Percentiles rank a stretch among this genome's conserved stretches.
phyloP scores from a whole-genome alignment of 768 basidiomycete genomes.

The Boletus tomentosulus region DNA sequence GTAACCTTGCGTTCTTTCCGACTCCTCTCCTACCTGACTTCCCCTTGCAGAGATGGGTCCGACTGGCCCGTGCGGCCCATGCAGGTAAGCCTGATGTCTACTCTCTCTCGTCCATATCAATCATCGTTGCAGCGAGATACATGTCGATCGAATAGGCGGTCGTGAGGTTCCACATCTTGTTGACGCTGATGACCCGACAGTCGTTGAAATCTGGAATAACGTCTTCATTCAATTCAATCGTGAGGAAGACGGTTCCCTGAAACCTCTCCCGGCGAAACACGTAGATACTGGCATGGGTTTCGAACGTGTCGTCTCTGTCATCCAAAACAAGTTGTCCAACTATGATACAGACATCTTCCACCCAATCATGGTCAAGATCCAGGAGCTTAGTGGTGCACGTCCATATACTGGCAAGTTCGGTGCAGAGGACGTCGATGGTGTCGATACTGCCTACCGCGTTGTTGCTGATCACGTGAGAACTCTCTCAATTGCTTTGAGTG shows the following conservation, averaged over 20 bases:
- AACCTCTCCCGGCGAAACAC: slow-evolving; percentile 82
- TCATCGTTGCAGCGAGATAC: slow-evolving; percentile 68
- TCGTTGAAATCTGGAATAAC: slow-evolving; percentile 99
- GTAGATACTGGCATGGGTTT: slow-evolving; percentile 99
- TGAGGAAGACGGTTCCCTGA: slow-evolving; percentile 80
- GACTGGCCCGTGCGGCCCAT: slow-evolving; percentile 97
- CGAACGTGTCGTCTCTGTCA: slow-evolving; percentile 90
- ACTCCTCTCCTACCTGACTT: slow-evolving; percentile 1
- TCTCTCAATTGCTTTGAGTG: slow-evolving; percentile 90
- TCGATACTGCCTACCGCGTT: slow-evolving; percentile 97
- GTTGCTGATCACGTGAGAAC: slow-evolving; percentile 97
- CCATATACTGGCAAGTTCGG: slow-evolving; percentile 90
- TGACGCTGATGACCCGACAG: slow-evolving; percentile 94
- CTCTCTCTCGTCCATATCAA: background rate
- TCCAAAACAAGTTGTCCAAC: slow-evolving; percentile 90
- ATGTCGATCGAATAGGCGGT: slow-evolving; percentile 97
- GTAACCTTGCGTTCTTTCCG: slow-evolving; percentile 40
- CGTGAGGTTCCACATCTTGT: slow-evolving; percentile 90
- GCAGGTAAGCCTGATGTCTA: slow-evolving; percentile 49
- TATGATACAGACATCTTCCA: slow-evolving; percentile 97
- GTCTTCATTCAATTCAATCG: slow-evolving; percentile 99
- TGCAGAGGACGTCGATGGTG: slow-evolving; percentile 89
- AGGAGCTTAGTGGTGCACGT: slow-evolving; percentile 83
- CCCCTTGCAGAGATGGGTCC: slow-evolving; percentile 87
- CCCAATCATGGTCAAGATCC: slow-evolving; percentile 84